These are phyloP conservation scores for Fraxinus latifolia DNA, from an alignment of 305 asterid species.

Conservation along the genomic window DNA sequence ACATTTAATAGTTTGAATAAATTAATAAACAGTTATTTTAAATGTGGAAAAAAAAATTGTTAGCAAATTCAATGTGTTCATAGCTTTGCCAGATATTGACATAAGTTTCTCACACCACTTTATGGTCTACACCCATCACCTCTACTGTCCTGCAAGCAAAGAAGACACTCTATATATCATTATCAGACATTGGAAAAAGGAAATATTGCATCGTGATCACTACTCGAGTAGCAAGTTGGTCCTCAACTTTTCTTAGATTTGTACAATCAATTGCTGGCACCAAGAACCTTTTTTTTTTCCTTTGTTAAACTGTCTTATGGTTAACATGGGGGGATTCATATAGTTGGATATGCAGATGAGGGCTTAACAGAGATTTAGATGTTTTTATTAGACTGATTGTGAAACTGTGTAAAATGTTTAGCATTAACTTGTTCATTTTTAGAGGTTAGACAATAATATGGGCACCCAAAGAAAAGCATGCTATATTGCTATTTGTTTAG, in stretches of 20 bases:
- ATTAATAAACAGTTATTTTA: no score
- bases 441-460: background rate
- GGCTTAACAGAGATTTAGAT: background rate
- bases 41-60: background rate
- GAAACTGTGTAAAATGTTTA: background rate
- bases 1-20: background rate
- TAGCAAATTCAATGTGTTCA: background rate
- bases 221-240: background rate
- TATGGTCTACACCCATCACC: no score
- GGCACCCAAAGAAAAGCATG: background rate
- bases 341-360: background rate
- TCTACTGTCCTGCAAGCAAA: background rate
- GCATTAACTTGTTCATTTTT: background rate
- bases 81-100: background rate
- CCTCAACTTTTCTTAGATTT: background rate
- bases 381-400: background rate
- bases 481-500: slow-evolving; percentile 33
- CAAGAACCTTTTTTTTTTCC: background rate
- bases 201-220: background rate
- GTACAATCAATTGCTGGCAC: background rate
- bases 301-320: background rate
- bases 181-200: background rate
- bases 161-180: background rate
- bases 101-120: background rate
- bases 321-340: background rate